Evolutionary conservation across 1,139 yeast species (phyloP), one percentile per base, ranked within the genome.

Genomic region (Kodamaea plutei): DNA sequence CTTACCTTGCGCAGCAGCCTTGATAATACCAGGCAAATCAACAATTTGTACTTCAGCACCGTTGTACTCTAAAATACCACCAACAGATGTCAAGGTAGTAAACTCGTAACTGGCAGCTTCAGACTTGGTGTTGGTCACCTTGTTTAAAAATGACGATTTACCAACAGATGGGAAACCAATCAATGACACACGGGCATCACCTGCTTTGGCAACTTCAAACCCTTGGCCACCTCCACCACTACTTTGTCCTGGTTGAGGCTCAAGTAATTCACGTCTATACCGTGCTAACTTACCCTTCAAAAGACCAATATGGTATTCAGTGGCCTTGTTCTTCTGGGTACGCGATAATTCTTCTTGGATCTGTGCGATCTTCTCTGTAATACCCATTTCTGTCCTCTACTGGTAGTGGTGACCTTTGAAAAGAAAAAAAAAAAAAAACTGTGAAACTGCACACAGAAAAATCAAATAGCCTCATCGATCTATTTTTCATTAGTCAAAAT

Each of bases 151-250:
- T 1, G 96, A 85, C 2, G 96, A 88, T 54, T 91, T 91, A 56
- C 98, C 98, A 15, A 91, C 98, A 3, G 96, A 88, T 8, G 98
- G 98, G 57, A 89, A 91, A 30, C 98, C 98, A 58, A 91, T 89
- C 34, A 91, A 67, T 11, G 94, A 94, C 2, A 87, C 96, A 43
- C 98, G 71, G 1, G 97, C 97, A 66, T 89, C 96, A 17, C 98
- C 98, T 20, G 93, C 84, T 54, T 91, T 91, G 32, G 89, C 79
- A 4, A 91, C 96, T 59, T 91, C 98, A 54, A 91, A 91, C 1
- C 98, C 98, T 44, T 83, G 85, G 4, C 96, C 93, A 7, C 84
- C 79, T 8, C 84, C 70, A 6, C 84, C 68, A 15, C 38, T 35
- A 1, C 91, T 84, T 43, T 56, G 67, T 5, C 73, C 73, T 2